Base-by-base conservation (phyloP, 2,329 filamentous ascomycete genomes). In the Mycocentrospora acerina region DNA sequence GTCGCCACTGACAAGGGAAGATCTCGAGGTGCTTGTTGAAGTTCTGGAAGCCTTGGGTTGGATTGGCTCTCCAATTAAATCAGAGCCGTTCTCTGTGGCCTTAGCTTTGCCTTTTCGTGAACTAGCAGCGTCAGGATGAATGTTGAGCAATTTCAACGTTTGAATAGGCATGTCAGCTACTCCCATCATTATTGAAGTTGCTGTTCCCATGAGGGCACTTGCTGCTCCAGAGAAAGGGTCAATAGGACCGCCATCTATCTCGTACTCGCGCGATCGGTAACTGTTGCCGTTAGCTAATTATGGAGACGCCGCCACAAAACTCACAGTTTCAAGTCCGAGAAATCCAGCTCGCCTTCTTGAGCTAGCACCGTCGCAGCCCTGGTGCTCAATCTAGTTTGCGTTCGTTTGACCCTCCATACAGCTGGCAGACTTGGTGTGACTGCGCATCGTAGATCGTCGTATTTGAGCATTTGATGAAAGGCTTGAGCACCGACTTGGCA, bases 111-210 rank as follows among this genome's bases (percentile, higher is more conserved):
- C 54, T 36, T 65, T 60, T 40, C 54, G 54, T 4, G 51, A 49
- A 6, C 33, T 33, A 7, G 38, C 39, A 10, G 56, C 35, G 25
- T 70, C 66, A 3, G 67, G 67, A 29, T 74, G 71, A 12, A 74
- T 74, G 24, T 68, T 64, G 31, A 74, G 58, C 7, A 72, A 64
- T 46, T 73, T 74, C 30, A 79, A 58, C 4, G 81, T 73, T 30
- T 80, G 76, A 12, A 75, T 70, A 0, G 81, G 81, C 29, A 83
- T 73, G 57, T 95, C 89, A 1, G 87, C 87, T 27, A 95, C 76
- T 1, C 88, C 88, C 78, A 94, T 86, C 56, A 87, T 80, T 40
- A 96, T 83, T 26, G 80, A 85, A 17, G 85, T 83, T 31, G 93
- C 74, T n/a, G 90, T 91, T 5, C 86, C 86, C n/a, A 95, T 72